phyloP scores from a whole-genome alignment of 2,329 filamentous ascomycete genomes.

The Aspergillus vadensis region DNA sequence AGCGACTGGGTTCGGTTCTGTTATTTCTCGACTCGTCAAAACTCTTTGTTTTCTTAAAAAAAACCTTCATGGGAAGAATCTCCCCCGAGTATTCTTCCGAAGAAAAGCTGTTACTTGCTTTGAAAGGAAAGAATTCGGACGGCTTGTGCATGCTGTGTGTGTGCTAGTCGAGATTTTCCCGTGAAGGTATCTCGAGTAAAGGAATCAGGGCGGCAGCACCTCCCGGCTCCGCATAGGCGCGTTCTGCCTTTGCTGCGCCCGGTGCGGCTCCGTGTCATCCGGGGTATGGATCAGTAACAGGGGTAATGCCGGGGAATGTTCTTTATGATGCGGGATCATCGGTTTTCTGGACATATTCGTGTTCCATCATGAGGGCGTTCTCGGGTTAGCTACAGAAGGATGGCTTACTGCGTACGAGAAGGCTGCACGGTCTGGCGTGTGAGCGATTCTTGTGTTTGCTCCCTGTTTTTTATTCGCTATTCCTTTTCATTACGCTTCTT shows the following conservation, averaged over 20 bases:
- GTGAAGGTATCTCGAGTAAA: conserved; percentile 11
- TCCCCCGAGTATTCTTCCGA: not conserved
- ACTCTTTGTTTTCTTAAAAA: conserved; percentile 4
- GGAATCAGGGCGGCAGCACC: conserved; percentile 16
- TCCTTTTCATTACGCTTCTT: conserved; percentile 28
- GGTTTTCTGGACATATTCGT: conserved; percentile 6
- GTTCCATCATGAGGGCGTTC: conserved; percentile 24
- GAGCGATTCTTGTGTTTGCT: conserved; percentile 31
- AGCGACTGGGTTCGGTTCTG: conserved; percentile 20
- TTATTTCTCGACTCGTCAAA: conserved; percentile 22
- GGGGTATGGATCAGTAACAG: conserved; percentile 35
- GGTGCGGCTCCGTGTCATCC: conserved; percentile 19
- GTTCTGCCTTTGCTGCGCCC: conserved; percentile 14
- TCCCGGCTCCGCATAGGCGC: conserved; percentile 18
- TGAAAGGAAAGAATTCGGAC: conserved; percentile 3
- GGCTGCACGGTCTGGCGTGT: conserved; percentile 30
- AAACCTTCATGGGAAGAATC: conserved; percentile 8
- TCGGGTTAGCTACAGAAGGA: conserved; percentile 31
- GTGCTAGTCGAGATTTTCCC: conserved; percentile 7
- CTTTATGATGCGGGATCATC: conserved; percentile 18
- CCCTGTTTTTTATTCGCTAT: conserved; percentile 24
- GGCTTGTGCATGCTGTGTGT: conserved; percentile 2
- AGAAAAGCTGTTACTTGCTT: conserved; percentile 7
- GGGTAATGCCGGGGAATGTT: conserved; percentile 10
- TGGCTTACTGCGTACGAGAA: conserved; percentile 32